Percentiles rank a stretch among this genome's conserved stretches.
Evolutionary conservation across 2,329 filamentous ascomycete genomes (phyloP).

Genomic region (Hortaea werneckii): DNA sequence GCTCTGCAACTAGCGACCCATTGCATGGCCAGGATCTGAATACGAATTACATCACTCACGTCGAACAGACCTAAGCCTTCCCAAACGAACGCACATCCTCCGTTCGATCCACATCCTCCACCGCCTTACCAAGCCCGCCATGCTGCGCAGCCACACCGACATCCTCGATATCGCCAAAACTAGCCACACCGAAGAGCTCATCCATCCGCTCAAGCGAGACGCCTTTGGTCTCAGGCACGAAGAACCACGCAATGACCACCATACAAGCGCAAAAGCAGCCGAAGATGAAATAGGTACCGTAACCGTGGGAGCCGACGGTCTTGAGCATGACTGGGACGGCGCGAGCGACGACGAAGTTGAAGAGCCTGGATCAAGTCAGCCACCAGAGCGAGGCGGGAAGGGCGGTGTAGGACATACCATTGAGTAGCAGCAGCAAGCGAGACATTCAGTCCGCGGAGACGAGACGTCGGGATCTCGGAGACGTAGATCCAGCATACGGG

Average conservation of each 20-base stretch:
- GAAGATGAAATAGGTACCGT: constrained; percentile 59
- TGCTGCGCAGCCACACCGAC: too few species aligned
- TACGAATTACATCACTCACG: too few species aligned
- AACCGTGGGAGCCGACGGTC: constrained; percentile 40
- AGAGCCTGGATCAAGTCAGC: constrained; percentile 46
- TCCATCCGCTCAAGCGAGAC: constrained; percentile 19
- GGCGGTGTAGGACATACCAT: constrained; percentile 9
- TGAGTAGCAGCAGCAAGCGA: constrained; percentile 58
- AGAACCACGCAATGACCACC: constrained; percentile 56
- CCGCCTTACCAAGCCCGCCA: too few species aligned
- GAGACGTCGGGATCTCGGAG: constrained; percentile 58
- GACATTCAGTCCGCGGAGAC: constrained; percentile 57
- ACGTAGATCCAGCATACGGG: constrained; percentile 64
- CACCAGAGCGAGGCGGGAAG: background rate
- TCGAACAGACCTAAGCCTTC: too few species aligned
- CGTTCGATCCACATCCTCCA: too few species aligned
- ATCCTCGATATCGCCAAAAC: too few species aligned
- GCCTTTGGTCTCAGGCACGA: constrained; percentile 62
- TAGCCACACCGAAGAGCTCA: too few species aligned
- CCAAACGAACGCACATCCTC: too few species aligned
- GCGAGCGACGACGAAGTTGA: constrained; percentile 62
- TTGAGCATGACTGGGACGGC: constrained; percentile 59
- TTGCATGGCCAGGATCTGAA: too few species aligned
- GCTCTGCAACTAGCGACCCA: too few species aligned
- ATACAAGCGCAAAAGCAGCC: constrained; percentile 56